Evolutionary conservation across 768 basidiomycete species (phyloP).

Genomic region (Boletus edulis): DNA sequence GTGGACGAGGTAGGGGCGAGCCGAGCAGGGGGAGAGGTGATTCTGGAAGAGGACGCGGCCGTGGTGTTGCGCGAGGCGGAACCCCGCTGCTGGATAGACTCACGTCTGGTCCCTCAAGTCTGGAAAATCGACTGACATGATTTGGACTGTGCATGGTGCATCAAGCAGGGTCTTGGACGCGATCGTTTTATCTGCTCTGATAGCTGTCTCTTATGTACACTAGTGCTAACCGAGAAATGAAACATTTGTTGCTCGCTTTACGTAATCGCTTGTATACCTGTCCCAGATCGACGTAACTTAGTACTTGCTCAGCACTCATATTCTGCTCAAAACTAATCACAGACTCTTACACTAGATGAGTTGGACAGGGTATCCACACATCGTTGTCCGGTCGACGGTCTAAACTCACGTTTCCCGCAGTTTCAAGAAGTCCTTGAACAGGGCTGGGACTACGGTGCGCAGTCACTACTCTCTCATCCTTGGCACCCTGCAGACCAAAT

Average conservation of each 20-base stretch:
- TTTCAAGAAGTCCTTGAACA: slow-evolving; percentile 91
- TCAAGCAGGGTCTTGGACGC: neutral
- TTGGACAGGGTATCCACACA: slow-evolving; percentile 47
- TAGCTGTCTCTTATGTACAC: neutral
- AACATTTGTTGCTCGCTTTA: neutral
- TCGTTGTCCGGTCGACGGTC: neutral
- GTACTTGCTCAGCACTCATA: neutral
- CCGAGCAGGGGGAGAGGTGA: slow-evolving; percentile 20
- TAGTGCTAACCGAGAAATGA: too few species aligned
- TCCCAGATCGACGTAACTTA: neutral
- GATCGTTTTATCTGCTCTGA: neutral
- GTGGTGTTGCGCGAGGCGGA: slow-evolving; percentile 18
- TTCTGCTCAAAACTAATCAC: too few species aligned
- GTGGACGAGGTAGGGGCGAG: slow-evolving; percentile 23
- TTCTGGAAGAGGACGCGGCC: slow-evolving; percentile 20
- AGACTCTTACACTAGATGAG: slow-evolving; percentile 37
- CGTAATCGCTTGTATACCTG: slow-evolving; percentile 11
- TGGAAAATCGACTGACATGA: slow-evolving; percentile 23
- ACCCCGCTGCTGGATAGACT: slow-evolving; percentile 16
- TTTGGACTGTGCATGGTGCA: neutral
- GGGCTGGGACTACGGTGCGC: slow-evolving; percentile 85
- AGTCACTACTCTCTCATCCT: slow-evolving; percentile 10
- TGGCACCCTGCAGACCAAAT: slow-evolving; percentile 3
- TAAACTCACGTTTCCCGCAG: slow-evolving; percentile 36
- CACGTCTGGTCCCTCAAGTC: slow-evolving; percentile 9